Base-by-base conservation (phyloP, 306 rosid species). In the Crotalaria pallida region DNA sequence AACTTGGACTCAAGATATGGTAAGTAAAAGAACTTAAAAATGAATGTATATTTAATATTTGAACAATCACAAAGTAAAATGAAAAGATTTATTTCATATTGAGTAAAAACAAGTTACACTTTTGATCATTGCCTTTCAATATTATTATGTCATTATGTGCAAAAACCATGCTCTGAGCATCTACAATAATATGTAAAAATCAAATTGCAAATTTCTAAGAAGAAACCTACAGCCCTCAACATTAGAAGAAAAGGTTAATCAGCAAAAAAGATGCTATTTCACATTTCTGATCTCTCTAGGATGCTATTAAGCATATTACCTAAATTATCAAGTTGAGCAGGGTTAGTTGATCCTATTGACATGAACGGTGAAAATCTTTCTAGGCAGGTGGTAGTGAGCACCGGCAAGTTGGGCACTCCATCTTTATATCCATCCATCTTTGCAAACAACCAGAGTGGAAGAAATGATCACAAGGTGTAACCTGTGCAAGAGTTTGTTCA, bases 381-480 rank as follows among this genome's bases (percentile, higher is more conserved):
- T 72, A 93, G 19, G 92, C 92, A 3, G 97, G 88, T 1, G 98
- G 98, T 55, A 93, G 76, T 8, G 85, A 57, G 69, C 97, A 93
- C 72, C 98, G 94, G 75, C 98, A 93, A 49, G 98, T 93, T 22
- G 98, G 98, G 79, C 98, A 93, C 83, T 90, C 98, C 98, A 93
- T 90, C 85, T 93, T 93, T 71, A 93, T 81, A 80, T 93, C 97
- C 98, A 93, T 93, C 98, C 98, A 93, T 83, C 97, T 88, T 84
- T 93, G 98, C 74, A 93, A 83, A 73, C 98, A 93, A 61, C 90
- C 92, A 7, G 90, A 85, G 74, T 93, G 98, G 82, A 93, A 93
- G 82, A 90, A 88, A 87, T 93, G 98, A 71, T 93, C 98, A 67
- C 98, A 93, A 18, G 98, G 98, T 31, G 98, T 90, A 59, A 90